Percentiles rank a stretch among this genome's conserved stretches.
These are phyloP conservation scores for Pleurotus ostreatus DNA, from an alignment of 768 basidiomycete species.

Conservation along the genomic window DNA sequence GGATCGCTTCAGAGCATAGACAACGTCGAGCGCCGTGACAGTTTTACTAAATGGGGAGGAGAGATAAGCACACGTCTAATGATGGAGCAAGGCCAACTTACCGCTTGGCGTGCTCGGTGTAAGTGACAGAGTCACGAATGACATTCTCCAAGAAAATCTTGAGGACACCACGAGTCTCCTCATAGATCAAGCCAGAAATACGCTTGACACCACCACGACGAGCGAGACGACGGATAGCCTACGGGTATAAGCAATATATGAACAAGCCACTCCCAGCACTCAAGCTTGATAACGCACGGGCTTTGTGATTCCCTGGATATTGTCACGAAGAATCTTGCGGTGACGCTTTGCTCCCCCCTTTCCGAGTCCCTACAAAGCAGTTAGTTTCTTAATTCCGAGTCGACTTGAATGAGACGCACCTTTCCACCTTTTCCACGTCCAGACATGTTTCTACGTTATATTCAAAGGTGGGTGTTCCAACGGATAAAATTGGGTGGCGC, in stretches of 20 bases:
- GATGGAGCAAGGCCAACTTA: conserved; percentile 17
- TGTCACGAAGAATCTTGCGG: conserved; percentile 78
- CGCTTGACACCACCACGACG: conserved; percentile 84
- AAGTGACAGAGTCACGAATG: conserved; percentile 89
- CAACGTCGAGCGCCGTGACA: conserved; percentile 84
- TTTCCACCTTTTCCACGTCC: conserved; percentile 80
- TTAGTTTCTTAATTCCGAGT: background rate
- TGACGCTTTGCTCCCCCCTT: conserved; percentile 80
- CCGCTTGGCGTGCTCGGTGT: conserved; percentile 92
- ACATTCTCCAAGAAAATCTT: conserved; percentile 71
- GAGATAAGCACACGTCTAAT: conserved; percentile 8
- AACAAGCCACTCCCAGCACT: background rate
- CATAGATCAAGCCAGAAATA: conserved; percentile 74
- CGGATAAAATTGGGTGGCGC: background rate
- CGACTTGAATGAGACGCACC: conserved; percentile 25
- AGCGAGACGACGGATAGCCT: conserved; percentile 76
- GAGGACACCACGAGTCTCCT: conserved; percentile 79
- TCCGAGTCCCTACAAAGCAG: conserved; percentile 55
- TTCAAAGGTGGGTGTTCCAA: background rate
- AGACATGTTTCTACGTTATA: conserved; percentile 47
- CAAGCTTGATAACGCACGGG: conserved; percentile 8
- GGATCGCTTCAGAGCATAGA: conserved; percentile 70
- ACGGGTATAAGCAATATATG: conserved; percentile 42
- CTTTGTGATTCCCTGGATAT: conserved; percentile 60
- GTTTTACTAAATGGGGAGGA: conserved; percentile 49